A percentile compares a stretch with the other conserved stretches of the same genome.
These are phyloP conservation scores for Pistacia vera DNA, from an alignment of 345 rosid species.

Conservation along the genomic window DNA sequence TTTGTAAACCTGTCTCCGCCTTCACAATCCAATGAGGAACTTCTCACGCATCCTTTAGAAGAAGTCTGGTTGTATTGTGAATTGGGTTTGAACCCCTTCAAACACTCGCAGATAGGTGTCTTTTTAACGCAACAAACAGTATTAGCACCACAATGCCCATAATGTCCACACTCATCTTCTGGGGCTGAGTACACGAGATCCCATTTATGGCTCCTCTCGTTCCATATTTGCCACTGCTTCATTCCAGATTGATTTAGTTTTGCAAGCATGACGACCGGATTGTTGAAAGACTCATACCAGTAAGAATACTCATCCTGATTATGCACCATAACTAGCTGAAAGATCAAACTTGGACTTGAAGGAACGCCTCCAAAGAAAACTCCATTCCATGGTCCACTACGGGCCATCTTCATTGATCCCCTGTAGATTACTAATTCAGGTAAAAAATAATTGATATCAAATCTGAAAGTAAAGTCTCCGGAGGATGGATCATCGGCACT, in stretches of 20 bases:
- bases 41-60: neutral
- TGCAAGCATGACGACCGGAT: neutral
- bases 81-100: neutral
- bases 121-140: constrained; percentile 28
- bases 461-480: constrained; percentile 25
- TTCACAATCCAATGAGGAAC: neutral
- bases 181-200: constrained; percentile 22
- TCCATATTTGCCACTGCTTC: constrained; percentile 14
- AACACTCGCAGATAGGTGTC: constrained; percentile 21
- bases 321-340: constrained; percentile 9
- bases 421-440: constrained; percentile 26
- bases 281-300: constrained; percentile 17
- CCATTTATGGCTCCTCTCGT: constrained; percentile 6
- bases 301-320: constrained; percentile 17
- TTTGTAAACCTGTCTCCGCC: constrained; percentile 12
- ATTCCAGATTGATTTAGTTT: neutral
- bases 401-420: neutral
- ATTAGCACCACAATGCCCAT: constrained; percentile 26
- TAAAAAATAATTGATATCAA: neutral
- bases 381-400: constrained; percentile 40
- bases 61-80: neutral
- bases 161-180: constrained; percentile 25
- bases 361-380: constrained; percentile 30
- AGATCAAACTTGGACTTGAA: neutral
- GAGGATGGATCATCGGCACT: constrained; percentile 36